phyloP scores from a whole-genome alignment of 225 moss, liverwort and hornwort species.

The Polytrichum commune region DNA sequence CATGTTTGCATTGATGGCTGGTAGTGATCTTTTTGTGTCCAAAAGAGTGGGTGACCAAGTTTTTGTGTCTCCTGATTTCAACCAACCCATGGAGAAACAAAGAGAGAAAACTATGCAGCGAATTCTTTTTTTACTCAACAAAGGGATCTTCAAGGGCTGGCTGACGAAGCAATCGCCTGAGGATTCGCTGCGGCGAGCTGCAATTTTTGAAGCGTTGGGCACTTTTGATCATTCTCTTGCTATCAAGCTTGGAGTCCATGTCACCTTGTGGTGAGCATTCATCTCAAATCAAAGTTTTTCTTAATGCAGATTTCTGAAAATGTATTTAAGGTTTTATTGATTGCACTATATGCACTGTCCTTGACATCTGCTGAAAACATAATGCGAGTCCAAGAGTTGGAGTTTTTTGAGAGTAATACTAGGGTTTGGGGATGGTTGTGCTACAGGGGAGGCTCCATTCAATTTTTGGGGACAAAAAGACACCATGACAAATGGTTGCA shows the following conservation, averaged over 20 bases:
- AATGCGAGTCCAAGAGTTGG: background rate
- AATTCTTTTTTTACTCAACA: constrained; percentile 53
- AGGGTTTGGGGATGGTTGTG: background rate
- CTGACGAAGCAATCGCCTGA: constrained; percentile 48
- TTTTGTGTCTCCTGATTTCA: constrained; percentile 66
- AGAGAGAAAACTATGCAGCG: constrained; percentile 75
- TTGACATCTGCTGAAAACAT: background rate
- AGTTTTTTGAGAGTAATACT: background rate
- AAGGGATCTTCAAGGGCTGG: constrained; percentile 74
- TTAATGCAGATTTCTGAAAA: too few species aligned
- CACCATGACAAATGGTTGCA: constrained; percentile 95
- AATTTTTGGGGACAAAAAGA: constrained; percentile 76
- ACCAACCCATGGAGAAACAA: constrained; percentile 58
- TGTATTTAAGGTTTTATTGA: too few species aligned
- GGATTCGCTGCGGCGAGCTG: constrained; percentile 42
- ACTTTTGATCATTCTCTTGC: constrained; percentile 82
- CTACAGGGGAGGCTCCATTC: constrained; percentile 78
- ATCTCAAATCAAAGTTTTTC: too few species aligned
- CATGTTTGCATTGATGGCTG: constrained; percentile 55
- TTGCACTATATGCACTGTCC: too few species aligned
- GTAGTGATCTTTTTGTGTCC: constrained; percentile 71
- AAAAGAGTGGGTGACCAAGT: constrained; percentile 61
- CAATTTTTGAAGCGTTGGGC: constrained; percentile 66
- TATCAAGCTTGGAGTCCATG: constrained; percentile 89
- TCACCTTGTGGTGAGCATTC: constrained; percentile 60